These are phyloP conservation scores for Termitomyces titanicus DNA, from an alignment of 768 basidiomycete genomes.

Conservation along the genomic window DNA sequence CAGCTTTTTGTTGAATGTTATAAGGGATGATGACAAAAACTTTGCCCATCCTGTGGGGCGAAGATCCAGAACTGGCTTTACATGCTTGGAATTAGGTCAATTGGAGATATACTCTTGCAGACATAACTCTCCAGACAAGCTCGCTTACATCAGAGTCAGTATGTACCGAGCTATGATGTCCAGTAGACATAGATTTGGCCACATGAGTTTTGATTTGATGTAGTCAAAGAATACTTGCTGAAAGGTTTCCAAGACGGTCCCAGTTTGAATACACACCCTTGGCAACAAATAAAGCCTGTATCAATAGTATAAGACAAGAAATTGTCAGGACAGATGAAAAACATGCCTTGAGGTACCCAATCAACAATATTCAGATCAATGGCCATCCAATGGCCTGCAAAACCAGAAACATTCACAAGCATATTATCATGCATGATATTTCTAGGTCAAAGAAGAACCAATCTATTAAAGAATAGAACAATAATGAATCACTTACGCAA, in stretches of 20 bases:
- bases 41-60: slow-evolving; percentile 15
- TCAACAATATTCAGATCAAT: slow-evolving; percentile 34
- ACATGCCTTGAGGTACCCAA: slow-evolving; percentile 28
- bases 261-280: slow-evolving; percentile 30
- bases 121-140: slow-evolving; percentile 19
- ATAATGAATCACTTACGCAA: slow-evolving; percentile 20
- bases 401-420: slow-evolving; percentile 28
- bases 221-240: slow-evolving; percentile 21
- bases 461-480: neutral
- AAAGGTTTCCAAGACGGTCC: slow-evolving; percentile 29
- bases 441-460: slow-evolving; percentile 10
- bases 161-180: slow-evolving; percentile 25
- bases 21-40: slow-evolving; percentile 21
- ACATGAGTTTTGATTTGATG: slow-evolving; percentile 26
- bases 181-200: slow-evolving; percentile 9
- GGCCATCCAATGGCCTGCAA: slow-evolving; percentile 29
- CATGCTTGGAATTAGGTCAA: neutral
- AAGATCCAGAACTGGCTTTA: slow-evolving; percentile 15
- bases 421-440: slow-evolving; percentile 34
- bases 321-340: too few relatives aligned
- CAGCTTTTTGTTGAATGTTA: slow-evolving; percentile 30
- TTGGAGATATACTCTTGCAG: slow-evolving; percentile 9
- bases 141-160: slow-evolving; percentile 8
- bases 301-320: too few relatives aligned
- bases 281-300: slow-evolving; percentile 21